Evolutionary conservation across 1,284 basidiomycete species (phyloP).

Genomic region (Puccinia novopanici): DNA sequence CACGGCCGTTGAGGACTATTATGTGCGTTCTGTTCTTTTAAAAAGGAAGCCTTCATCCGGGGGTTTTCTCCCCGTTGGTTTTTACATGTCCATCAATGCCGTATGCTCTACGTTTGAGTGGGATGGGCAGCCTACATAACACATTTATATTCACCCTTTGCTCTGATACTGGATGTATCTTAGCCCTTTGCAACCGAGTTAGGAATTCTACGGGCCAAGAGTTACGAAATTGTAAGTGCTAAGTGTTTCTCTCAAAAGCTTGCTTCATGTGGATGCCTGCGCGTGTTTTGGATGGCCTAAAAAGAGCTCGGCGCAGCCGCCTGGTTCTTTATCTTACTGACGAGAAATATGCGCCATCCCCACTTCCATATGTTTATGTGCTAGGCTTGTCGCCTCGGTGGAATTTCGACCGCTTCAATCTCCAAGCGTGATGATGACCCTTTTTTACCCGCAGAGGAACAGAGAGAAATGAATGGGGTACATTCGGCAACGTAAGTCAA

Average conservation of each 20-base stretch:
- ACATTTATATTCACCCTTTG: not conserved
- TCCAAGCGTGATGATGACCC: not conserved
- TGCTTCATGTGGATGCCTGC: not conserved
- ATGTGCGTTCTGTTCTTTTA: conserved; percentile 22
- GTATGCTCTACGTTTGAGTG: not conserved
- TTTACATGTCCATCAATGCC: not conserved
- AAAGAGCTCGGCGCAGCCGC: too few relatives aligned
- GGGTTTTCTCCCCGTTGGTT: too few relatives aligned
- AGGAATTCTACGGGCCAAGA: conserved; percentile 31
- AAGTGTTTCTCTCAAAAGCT: too few relatives aligned
- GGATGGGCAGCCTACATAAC: too few relatives aligned
- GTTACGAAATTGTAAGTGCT: conserved; percentile 38
- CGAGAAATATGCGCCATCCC: not conserved
- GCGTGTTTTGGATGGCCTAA: not conserved
- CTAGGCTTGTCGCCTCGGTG: conserved; percentile 29
- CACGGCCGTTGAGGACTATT: conserved; percentile 43
- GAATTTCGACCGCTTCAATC: conserved; percentile 12
- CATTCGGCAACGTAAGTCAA: not conserved
- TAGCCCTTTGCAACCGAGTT: conserved; percentile 49
- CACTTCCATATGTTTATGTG: not conserved
- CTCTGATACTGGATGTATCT: not conserved
- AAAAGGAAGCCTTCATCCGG: not conserved
- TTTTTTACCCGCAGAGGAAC: not conserved
- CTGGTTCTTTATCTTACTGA: not conserved
- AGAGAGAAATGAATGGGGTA: not conserved